These are phyloP conservation scores for Globisporangium irregulare DNA, from an alignment of 352 stramenopile species.

Conservation along the genomic window DNA sequence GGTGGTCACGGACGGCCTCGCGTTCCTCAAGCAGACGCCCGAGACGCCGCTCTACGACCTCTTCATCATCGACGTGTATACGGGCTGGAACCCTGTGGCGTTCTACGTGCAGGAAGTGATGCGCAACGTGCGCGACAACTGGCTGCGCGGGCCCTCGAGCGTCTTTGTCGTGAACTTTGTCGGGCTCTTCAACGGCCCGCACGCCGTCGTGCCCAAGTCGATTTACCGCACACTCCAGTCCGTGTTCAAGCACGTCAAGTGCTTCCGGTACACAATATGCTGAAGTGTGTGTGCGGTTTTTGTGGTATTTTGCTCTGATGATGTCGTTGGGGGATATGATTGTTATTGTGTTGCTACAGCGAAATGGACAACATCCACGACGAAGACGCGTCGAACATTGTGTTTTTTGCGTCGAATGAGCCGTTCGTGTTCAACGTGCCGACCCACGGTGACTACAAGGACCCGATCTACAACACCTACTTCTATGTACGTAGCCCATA, in stretches of 20 bases:
- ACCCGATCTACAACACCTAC: conserved; percentile 47
- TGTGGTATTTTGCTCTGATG: too few relatives aligned
- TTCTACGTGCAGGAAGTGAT: conserved; percentile 72
- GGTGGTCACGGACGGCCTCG: conserved; percentile 62
- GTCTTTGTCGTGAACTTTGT: conserved; percentile 84
- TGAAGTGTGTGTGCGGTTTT: neutral
- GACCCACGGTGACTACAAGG: conserved; percentile 40
- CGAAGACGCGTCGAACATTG: conserved; percentile 52
- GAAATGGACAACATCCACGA: conserved; percentile 48
- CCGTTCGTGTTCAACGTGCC: conserved; percentile 66
- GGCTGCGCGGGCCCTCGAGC: conserved; percentile 37
- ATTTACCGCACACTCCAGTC: conserved; percentile 66
- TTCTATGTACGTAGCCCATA: conserved; percentile 38
- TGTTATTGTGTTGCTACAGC: conserved; percentile 11
- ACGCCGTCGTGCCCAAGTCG: conserved; percentile 53
- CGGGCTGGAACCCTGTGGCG: conserved; percentile 61
- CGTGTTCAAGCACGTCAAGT: conserved; percentile 68
- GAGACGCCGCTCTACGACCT: conserved; percentile 22
- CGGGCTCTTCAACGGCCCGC: conserved; percentile 52
- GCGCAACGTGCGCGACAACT: conserved; percentile 41
- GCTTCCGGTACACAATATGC: conserved; percentile 32
- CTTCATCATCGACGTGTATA: conserved; percentile 22
- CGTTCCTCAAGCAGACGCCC: conserved; percentile 47
- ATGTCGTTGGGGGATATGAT: neutral
- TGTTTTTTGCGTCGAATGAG: conserved; percentile 75